phyloP scores from a whole-genome alignment of 306 rosid genomes.

The Biancaea sappan region DNA sequence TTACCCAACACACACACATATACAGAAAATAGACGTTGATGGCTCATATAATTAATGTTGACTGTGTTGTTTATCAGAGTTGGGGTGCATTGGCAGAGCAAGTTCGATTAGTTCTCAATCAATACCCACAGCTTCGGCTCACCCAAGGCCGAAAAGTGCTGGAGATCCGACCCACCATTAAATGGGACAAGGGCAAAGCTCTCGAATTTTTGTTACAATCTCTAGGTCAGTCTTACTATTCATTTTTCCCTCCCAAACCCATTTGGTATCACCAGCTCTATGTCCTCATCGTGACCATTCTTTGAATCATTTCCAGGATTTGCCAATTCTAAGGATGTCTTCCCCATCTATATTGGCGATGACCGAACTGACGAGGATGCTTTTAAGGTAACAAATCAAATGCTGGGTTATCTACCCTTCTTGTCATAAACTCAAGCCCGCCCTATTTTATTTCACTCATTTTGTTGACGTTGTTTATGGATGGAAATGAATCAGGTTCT shows the following conservation, averaged over 20 bases:
- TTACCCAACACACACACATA: no score
- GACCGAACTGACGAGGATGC: conserved; percentile 96
- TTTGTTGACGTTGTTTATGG: no score
- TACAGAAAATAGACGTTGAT: not conserved
- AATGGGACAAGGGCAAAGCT: conserved; percentile 99
- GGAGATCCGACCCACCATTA: conserved; percentile 85
- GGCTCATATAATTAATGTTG: not conserved
- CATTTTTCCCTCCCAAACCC: no score
- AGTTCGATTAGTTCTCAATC: conserved; percentile 60
- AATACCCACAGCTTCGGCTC: conserved; percentile 69
- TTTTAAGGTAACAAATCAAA: conserved; percentile 57
- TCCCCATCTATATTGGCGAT: conserved; percentile 87
- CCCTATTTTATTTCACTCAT: no score
- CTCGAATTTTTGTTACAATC: conserved; percentile 87
- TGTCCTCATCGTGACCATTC: no score
- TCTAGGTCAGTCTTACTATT: conserved; percentile 56
- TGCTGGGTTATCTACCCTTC: not conserved
- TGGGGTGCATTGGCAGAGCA: conserved; percentile 76
- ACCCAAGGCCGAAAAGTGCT: conserved; percentile 85
- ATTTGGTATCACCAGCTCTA: no score
- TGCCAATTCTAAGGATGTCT: conserved; percentile 59
- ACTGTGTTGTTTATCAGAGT: conserved; percentile 40
- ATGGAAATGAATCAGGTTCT: conserved; percentile 51
- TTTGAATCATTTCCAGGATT: conserved; percentile 47
- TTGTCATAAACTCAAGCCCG: no score